Base-by-base conservation (phyloP, 2,329 filamentous ascomycete species). In the Aureobasidium sp. region DNA sequence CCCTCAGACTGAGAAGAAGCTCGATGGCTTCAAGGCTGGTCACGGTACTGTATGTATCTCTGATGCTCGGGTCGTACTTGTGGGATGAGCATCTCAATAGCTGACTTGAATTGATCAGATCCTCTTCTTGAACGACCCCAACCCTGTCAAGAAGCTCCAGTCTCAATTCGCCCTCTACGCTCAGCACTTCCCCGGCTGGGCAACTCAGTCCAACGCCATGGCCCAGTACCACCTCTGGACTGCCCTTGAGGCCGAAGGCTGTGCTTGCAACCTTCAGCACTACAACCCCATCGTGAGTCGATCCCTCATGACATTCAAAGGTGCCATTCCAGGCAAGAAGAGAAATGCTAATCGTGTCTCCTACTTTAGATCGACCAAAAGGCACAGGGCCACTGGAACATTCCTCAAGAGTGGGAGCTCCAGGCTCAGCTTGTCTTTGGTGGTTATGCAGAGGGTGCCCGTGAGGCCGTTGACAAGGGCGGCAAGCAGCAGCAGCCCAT, bases 201-300 rank as follows among this genome's bases (percentile, higher is more conserved):
- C 86, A 63, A 79, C 83, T 66, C 60, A 62, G 34, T 62, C 60
- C 50, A 56, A 56, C 10, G 92, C 83, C 75, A 96, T 96, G 85
- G 84, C 90, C 71, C 89, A 96, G 80, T 88, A 84, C 77, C 80
- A 85, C 67, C 73, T 91, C 68, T 96, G 92, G 92, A 87, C 87
- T 20, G 89, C 87, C 4, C 84, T 96, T 63, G 89, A 92, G 78
- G 82, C 87, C 64, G 90, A 94, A 73, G 91, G 92, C 34, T 84
- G 95, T 62, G 91, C 91, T 67, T 89, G 87, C 73, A 96, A 92
- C 81, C 82, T 96, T 59, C 92, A 96, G 82, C 92, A 96, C 80
- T 96, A 96, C 82, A 94, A 59, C 43, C 91, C 91, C 24, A 76
- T 96, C 63, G 84, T 95, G 68, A 48, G 46, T 27, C 24, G 12